These are phyloP conservation scores for Cardiospermum halicacabum DNA, from an alignment of 345 rosid genomes.

Conservation along the genomic window DNA sequence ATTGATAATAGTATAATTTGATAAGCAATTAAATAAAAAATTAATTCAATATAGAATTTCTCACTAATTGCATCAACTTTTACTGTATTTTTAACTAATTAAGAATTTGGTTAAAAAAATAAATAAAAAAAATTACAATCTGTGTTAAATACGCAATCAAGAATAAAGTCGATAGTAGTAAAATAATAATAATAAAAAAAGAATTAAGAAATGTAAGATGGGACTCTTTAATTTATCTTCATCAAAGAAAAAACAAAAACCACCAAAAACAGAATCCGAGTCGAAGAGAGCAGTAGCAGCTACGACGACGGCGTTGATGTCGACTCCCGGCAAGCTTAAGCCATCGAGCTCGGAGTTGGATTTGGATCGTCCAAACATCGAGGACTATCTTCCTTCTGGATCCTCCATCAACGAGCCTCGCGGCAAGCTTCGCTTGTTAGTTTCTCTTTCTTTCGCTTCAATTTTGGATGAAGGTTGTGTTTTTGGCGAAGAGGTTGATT, in stretches of 20 bases:
- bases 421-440: constrained; percentile 84
- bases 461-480: neutral
- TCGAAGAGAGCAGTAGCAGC: neutral
- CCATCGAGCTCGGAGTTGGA: constrained; percentile 77
- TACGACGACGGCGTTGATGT: neutral
- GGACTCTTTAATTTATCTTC: too few relatives aligned
- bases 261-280: neutral
- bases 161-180: too few relatives aligned
- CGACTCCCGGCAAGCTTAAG: constrained; percentile 32
- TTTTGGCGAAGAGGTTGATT: neutral
- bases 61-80: too few relatives aligned
- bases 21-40: too few relatives aligned
- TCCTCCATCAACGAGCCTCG: constrained; percentile 73
- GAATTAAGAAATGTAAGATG: neutral
- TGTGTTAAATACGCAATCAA: too few relatives aligned
- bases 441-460: neutral
- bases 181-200: neutral
- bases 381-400: constrained; percentile 96
- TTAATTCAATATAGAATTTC: too few relatives aligned
- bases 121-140: too few relatives aligned
- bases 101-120: too few relatives aligned
- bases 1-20: too few relatives aligned
- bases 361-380: constrained; percentile 79
- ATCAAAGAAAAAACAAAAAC: neutral
- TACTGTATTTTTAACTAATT: too few relatives aligned